These are phyloP conservation scores for Eutrema salsugineum DNA, from an alignment of 441 rosid genomes.

Conservation along the genomic window DNA sequence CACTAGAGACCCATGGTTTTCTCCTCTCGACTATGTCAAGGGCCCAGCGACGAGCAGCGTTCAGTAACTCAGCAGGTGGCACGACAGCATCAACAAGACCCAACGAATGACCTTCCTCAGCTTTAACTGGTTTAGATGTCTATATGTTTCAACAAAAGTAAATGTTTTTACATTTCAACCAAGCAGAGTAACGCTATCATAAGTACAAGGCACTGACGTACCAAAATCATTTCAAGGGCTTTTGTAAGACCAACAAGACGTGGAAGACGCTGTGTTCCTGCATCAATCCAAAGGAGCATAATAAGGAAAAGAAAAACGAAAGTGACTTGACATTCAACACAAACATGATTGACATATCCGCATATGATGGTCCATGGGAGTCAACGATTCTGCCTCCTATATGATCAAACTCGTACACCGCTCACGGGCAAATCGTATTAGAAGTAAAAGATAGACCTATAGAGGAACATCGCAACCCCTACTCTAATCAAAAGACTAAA, in stretches of 20 bases:
- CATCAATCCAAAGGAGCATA: conserved; percentile 34
- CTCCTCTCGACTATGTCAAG: conserved; percentile 65
- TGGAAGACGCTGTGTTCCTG: conserved; percentile 99
- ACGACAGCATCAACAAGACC: conserved; percentile 88
- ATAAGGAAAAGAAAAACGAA: not conserved
- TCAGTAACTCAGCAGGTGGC: conserved; percentile 61
- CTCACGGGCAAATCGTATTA: not conserved
- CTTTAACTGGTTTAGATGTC: conserved; percentile 86
- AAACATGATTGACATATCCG: conserved; percentile 2
- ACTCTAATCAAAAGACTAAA: no score
- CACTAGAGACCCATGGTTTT: conserved; percentile 84
- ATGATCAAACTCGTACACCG: not conserved
- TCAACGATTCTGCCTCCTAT: not conserved
- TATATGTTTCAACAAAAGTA: conserved; percentile 22
- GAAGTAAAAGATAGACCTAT: no score
- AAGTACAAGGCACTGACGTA: conserved; percentile 32
- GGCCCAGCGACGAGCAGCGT: conserved; percentile 80
- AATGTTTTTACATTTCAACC: not conserved
- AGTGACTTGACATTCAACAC: not conserved
- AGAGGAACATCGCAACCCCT: no score
- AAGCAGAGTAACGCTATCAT: conserved; percentile 7
- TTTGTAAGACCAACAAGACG: conserved; percentile 96
- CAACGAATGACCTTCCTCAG: conserved; percentile 63
- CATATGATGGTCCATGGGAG: not conserved
- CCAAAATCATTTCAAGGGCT: conserved; percentile 97